Conservation (phyloP, 495 filamentous ascomycete species). For the Talaromyces liani region DNA sequence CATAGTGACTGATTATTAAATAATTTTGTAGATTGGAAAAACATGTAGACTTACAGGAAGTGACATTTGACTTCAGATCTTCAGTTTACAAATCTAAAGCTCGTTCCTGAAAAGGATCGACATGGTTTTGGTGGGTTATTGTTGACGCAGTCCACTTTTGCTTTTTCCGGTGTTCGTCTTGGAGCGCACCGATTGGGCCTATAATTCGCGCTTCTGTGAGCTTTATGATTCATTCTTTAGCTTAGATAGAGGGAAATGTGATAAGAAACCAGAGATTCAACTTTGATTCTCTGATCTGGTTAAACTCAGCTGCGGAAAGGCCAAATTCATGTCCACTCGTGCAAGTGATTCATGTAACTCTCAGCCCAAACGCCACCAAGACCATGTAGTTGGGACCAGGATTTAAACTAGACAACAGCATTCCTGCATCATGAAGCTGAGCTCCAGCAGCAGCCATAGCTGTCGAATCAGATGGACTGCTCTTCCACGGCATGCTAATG, state of each 20-base stretch:
- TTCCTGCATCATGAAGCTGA: background rate
- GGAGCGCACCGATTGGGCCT: background rate
- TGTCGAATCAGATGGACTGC: background rate
- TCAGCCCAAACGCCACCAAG: background rate
- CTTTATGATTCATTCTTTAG: background rate
- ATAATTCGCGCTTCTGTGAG: background rate
- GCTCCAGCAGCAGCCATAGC: background rate
- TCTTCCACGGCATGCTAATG: background rate
- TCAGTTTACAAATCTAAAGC: background rate
- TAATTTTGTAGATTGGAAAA: background rate
- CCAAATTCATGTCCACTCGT: background rate
- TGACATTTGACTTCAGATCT: background rate
- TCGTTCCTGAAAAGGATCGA: background rate
- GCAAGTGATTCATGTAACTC: background rate
- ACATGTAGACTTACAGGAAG: background rate
- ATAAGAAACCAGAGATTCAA: background rate
- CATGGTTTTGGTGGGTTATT: background rate
- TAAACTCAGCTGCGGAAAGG: background rate
- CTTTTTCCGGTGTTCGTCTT: background rate
- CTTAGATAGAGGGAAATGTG: background rate
- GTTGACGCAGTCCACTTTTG: background rate
- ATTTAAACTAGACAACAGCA: background rate
- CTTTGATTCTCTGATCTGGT: background rate
- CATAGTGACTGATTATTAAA: too few relatives aligned
- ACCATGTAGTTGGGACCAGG: background rate